Conservation (phyloP, 2,329 filamentous ascomycete species). For the Ophiognomonia clavigignenti-juglandacearum region DNA sequence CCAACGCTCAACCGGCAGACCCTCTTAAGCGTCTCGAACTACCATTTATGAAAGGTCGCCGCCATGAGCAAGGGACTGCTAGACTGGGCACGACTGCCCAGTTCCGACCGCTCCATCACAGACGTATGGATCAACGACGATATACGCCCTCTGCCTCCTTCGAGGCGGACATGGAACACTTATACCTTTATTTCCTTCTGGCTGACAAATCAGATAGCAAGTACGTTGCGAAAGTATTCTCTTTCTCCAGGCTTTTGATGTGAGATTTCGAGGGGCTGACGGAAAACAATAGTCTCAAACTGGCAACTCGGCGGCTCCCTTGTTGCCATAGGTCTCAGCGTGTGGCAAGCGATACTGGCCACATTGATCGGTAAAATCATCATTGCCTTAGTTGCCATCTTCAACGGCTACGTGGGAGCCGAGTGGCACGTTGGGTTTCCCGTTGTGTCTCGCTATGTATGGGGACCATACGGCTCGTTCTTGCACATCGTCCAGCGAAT, state of each 20-base stretch:
- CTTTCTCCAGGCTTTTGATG: background rate
- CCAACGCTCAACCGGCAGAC: too few relatives aligned
- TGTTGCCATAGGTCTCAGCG: conserved; percentile 11
- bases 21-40: too few relatives aligned
- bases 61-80: conserved; percentile 8
- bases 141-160: conserved; percentile 3
- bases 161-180: conserved; percentile 6
- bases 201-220: conserved; percentile 11
- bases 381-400: conserved; percentile 26
- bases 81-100: conserved; percentile 2
- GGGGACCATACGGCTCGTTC: conserved; percentile 36
- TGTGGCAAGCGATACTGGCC: conserved; percentile 12
- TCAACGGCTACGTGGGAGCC: conserved; percentile 32
- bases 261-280: background rate
- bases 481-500: conserved; percentile 35
- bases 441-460: conserved; percentile 33
- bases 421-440: conserved; percentile 39
- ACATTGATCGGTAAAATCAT: conserved; percentile 33
- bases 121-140: conserved; percentile 12
- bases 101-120: conserved; percentile 2
- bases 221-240: background rate
- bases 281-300: conserved; percentile 2
- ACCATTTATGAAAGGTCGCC: too few relatives aligned
- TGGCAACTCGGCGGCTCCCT: conserved; percentile 18
- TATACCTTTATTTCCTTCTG: conserved; percentile 8